phyloP scores from a whole-genome alignment of 2,329 filamentous ascomycete species.

The Trichoderma sp. region DNA sequence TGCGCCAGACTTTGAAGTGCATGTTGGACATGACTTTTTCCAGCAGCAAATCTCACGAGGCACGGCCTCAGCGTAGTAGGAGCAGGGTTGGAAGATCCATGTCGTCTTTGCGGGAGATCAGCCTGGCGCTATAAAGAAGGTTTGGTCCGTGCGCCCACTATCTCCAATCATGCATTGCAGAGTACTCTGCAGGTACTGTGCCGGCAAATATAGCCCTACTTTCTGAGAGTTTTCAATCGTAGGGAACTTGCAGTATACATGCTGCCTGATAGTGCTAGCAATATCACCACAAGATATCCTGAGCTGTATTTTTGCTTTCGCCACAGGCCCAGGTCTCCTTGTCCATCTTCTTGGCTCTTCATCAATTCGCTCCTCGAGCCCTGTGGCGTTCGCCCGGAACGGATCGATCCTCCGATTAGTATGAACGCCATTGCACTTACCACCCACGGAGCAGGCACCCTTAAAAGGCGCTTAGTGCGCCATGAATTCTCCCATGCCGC shows the following conservation, averaged over 20 bases:
- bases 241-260: neutral
- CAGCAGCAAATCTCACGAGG: neutral
- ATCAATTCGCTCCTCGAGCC: neutral
- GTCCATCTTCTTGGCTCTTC: neutral
- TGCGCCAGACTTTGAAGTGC: neutral
- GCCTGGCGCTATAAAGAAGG: neutral
- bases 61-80: neutral
- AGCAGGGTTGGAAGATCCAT: neutral
- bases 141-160: constrained; percentile 11
- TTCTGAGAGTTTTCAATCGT: neutral
- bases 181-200: neutral
- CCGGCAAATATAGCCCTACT: neutral
- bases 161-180: neutral
- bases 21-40: neutral
- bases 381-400: neutral
- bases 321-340: neutral
- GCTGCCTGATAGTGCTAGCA: neutral
- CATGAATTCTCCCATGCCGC: no score
- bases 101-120: neutral
- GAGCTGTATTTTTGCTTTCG: neutral
- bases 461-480: neutral
- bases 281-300: neutral
- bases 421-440: neutral
- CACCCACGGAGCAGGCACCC: neutral
- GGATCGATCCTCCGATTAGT: neutral